A percentile compares a stretch with the other conserved stretches of the same genome.
These are phyloP conservation scores for Diaporthe capsici DNA, from an alignment of 2,329 filamentous ascomycete genomes.

Conservation along the genomic window DNA sequence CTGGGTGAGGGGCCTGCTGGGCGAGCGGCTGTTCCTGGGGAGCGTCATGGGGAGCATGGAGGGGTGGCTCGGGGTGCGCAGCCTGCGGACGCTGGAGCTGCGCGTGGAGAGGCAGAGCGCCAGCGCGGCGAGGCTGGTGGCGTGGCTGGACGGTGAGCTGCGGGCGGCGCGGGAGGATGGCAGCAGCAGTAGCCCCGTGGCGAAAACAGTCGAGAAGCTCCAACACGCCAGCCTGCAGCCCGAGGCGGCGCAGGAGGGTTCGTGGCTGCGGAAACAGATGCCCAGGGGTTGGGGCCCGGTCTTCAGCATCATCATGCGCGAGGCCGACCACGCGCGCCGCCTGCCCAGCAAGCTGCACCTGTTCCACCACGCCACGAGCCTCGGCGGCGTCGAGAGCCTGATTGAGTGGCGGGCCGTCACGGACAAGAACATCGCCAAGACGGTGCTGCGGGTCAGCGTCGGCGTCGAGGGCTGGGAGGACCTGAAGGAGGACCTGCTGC, in stretches of 20 bases:
- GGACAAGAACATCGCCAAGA: slow-evolving; percentile 79
- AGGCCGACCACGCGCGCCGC: slow-evolving; percentile 71
- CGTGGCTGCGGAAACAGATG: slow-evolving; percentile 91
- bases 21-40: slow-evolving; percentile 84
- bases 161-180: slow-evolving; percentile 39
- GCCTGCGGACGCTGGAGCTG: slow-evolving; percentile 87
- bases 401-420: slow-evolving; percentile 97
- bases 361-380: slow-evolving; percentile 94
- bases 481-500: slow-evolving; percentile 79
- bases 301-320: slow-evolving; percentile 80
- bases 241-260: slow-evolving; percentile 67
- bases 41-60: slow-evolving; percentile 91
- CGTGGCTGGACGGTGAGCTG: slow-evolving; percentile 75
- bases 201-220: slow-evolving; percentile 71
- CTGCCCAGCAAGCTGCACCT: slow-evolving; percentile 84
- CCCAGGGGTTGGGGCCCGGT: slow-evolving; percentile 91
- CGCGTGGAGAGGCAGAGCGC: slow-evolving; percentile 82
- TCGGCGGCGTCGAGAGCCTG: slow-evolving; percentile 94
- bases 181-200: slow-evolving; percentile 53
- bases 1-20: slow-evolving; percentile 73
- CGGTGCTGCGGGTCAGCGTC: slow-evolving; percentile 84
- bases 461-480: slow-evolving; percentile 92
- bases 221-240: slow-evolving; percentile 86
- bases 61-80: slow-evolving; percentile 91
- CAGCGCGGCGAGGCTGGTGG: slow-evolving; percentile 78